These are phyloP conservation scores for Caryopteris hybrid DNA, from an alignment of 305 asterid genomes.

Conservation along the genomic window DNA sequence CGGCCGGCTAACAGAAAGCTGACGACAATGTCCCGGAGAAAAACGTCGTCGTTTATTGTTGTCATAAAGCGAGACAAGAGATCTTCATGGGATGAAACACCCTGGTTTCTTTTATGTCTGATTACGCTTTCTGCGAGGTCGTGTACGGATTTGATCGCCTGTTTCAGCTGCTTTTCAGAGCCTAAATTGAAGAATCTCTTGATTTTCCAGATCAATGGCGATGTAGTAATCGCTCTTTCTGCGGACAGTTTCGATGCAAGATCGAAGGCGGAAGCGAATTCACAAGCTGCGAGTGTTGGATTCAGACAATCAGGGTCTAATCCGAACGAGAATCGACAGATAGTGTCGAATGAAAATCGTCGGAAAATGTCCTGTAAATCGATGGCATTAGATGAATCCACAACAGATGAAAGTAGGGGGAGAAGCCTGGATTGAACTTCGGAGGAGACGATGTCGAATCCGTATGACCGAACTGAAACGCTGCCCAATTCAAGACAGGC, in stretches of 20 bases:
- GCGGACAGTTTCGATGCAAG: conserved; percentile 60
- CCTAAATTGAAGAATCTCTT: conserved; percentile 55
- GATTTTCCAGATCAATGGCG: conserved; percentile 52
- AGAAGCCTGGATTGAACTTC: conserved; percentile 47
- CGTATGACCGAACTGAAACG: conserved; percentile 44
- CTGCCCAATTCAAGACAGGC: conserved; percentile 56
- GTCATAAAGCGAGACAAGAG: conserved; percentile 57
- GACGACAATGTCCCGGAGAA: conserved; percentile 49
- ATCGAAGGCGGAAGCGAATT: conserved; percentile 53
- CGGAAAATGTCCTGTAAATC: conserved; percentile 65
- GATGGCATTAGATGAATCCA: not conserved
- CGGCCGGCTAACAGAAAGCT: conserved; percentile 64
- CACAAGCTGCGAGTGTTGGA: conserved; percentile 33
- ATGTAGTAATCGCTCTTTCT: conserved; percentile 46
- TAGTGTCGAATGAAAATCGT: conserved; percentile 56
- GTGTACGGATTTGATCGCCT: conserved; percentile 41
- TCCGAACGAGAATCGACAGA: conserved; percentile 58
- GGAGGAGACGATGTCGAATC: conserved; percentile 35
- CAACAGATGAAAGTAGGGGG: conserved; percentile 33
- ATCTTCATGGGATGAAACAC: conserved; percentile 20
- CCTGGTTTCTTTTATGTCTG: conserved; percentile 30
- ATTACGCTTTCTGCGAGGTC: conserved; percentile 45
- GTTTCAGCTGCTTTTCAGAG: conserved; percentile 45
- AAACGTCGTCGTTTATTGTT: conserved; percentile 41
- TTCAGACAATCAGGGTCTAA: conserved; percentile 51